phyloP scores from a whole-genome alignment of 2,329 filamentous ascomycete species.

The Trichoderma aggressivum region DNA sequence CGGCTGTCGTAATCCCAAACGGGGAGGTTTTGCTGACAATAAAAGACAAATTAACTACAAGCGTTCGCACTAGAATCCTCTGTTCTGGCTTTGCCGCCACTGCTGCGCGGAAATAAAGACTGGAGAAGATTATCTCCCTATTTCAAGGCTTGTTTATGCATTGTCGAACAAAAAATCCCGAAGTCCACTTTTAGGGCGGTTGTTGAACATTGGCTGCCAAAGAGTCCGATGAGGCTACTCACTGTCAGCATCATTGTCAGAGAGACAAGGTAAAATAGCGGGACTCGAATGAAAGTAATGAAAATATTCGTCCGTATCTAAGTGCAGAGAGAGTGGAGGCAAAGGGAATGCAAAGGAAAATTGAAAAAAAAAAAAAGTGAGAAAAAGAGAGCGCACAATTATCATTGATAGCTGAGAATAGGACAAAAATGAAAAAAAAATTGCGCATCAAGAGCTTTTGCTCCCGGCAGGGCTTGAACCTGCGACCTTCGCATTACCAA shows the following conservation, averaged over 20 bases:
- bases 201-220: background rate
- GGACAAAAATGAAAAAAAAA: background rate
- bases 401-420: background rate
- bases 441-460: background rate
- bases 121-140: background rate
- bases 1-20: background rate
- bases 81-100: background rate
- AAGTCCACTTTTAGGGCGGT: background rate
- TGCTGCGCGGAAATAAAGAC: background rate
- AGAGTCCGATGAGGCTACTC: background rate
- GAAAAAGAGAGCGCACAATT: background rate
- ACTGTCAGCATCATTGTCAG: background rate
- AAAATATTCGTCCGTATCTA: background rate
- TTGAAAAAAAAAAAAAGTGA: background rate
- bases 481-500: conserved; percentile 14
- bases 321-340: background rate
- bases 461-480: conserved; percentile 18
- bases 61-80: background rate
- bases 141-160: background rate
- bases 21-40: conserved; percentile 1
- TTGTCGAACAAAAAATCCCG: background rate
- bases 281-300: background rate
- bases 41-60: background rate
- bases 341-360: background rate
- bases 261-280: background rate